These are phyloP conservation scores for Lagerstroemia speciosa DNA, from an alignment of 345 rosid genomes.

Conservation along the genomic window DNA sequence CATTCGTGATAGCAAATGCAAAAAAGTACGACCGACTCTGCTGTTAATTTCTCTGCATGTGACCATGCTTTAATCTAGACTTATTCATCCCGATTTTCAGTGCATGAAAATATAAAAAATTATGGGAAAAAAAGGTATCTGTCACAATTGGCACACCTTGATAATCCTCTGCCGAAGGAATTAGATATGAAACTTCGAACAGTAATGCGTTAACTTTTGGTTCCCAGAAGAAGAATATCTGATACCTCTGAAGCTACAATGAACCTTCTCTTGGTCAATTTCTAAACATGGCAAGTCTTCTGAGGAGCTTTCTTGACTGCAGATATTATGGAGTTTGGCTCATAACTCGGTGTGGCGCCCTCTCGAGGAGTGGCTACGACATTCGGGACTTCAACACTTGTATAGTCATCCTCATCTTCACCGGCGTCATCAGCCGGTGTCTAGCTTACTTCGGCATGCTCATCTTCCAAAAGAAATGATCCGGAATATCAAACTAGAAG, in stretches of 20 bases:
- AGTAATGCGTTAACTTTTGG: too few relatives aligned
- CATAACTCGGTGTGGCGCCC: slow-evolving; percentile 76
- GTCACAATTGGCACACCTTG: neutral
- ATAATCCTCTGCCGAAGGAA: neutral
- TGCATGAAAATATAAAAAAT: neutral
- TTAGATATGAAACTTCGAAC: neutral
- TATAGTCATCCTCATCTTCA: slow-evolving; percentile 46
- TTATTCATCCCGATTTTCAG: neutral
- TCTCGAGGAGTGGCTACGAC: slow-evolving; percentile 44
- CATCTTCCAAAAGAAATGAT: slow-evolving; percentile 61
- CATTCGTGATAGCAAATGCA: slow-evolving; percentile 75
- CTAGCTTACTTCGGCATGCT: slow-evolving; percentile 62
- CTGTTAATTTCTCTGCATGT: neutral
- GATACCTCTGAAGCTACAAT: too few relatives aligned
- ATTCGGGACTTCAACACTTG: slow-evolving; percentile 55
- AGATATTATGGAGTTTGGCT: slow-evolving; percentile 92
- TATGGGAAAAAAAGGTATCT: neutral
- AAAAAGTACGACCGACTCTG: slow-evolving; percentile 34
- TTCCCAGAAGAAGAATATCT: neutral
- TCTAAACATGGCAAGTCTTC: neutral
- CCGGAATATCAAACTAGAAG: neutral
- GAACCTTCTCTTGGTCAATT: neutral
- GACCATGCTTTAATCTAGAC: neutral
- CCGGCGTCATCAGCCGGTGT: slow-evolving; percentile 40
- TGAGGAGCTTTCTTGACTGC: neutral